phyloP scores from a whole-genome alignment of 2,329 filamentous ascomycete species.

The Monosporascus sp. region DNA sequence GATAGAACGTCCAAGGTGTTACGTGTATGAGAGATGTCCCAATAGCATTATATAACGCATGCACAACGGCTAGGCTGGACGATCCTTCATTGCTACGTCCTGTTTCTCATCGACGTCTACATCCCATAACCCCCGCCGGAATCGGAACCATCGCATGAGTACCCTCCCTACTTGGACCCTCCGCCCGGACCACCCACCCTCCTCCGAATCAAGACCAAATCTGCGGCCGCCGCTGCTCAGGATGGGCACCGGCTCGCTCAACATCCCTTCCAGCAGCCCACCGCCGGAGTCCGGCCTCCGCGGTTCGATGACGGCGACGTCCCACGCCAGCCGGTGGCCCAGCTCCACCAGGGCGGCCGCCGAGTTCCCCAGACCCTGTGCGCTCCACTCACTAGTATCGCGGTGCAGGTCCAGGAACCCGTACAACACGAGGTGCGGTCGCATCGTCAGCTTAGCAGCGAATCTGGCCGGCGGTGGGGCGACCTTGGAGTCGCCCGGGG shows the following conservation, averaged over 20 bases:
- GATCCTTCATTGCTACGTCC: not conserved
- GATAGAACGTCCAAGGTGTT: not conserved
- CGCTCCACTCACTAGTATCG: conserved; percentile 67
- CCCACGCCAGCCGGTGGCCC: conserved; percentile 40
- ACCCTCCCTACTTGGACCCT: conserved; percentile 53
- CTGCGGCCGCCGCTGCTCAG: conserved; percentile 51
- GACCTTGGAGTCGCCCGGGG: conserved; percentile 29
- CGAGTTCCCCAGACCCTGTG: conserved; percentile 62
- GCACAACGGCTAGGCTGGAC: not conserved
- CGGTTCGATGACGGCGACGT: conserved; percentile 44
- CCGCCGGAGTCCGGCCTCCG: conserved; percentile 6
- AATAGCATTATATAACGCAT: not conserved
- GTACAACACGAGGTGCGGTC: conserved; percentile 54
- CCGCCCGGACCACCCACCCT: conserved; percentile 51
- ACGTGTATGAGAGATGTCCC: not conserved
- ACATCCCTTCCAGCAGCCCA: conserved; percentile 29
- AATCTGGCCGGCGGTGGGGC: conserved; percentile 29
- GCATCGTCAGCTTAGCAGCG: conserved; percentile 2
- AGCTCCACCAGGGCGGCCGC: conserved; percentile 59
- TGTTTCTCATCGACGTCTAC: not conserved
- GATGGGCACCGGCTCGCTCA: conserved; percentile 52
- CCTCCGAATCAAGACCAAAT: conserved; percentile 35
- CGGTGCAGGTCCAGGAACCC: conserved; percentile 61
- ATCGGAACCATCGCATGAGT: conserved; percentile 61
- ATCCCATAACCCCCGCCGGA: conserved; percentile 35